Base-by-base conservation (phyloP, 2,329 filamentous ascomycete genomes). In the Pestalotiopsis sp. region DNA sequence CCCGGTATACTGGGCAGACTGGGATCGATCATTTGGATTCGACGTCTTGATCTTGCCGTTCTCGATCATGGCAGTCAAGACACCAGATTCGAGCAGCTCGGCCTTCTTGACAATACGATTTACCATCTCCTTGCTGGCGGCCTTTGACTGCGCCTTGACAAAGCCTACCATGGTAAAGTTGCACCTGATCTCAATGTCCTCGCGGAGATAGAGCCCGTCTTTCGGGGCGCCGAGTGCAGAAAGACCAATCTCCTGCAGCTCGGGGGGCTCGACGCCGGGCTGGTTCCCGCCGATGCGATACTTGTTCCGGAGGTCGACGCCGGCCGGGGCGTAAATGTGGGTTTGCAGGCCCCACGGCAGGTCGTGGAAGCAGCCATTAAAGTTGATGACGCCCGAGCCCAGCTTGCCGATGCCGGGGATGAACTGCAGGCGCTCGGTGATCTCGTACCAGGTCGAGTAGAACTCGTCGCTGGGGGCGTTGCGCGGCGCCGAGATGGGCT, bases 401-500 rank as follows among this genome's bases (percentile, higher is more conserved):
- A 90, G 83, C 78, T 83, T 88, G 71, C 90, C 90, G 66, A 91
- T 80, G 40, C 90, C 90, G 0, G 90, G 90, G 5, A 92, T 80
- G 72, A 89, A 88, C 75, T 91, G 89, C 68, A 92, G 89, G 73
- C 89, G 86, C 82, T 92, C 86, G 67, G 81, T 86, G 74, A 92
- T 92, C 78, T 92, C 89, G 77, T 92, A 92, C 90, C 90, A 92
- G 38, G 90, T 91, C 70, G 88, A 88, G 79, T 91, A 92, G 79
- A 85, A 92, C 78, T 92, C 90, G 78, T 92, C 90, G 71, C 88
- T 81, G 67, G 88, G 85, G 70, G 90, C 89, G 79, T 90, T 84
- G 79, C 89, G 89, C 35, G 90, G 90, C 1, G 90, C 89, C 65
- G 88, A 82, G 76, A 92, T 90, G 68, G 88, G 80, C 70, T 87